Conservation (phyloP, 495 filamentous ascomycete genomes). For the Aspergillus funiculosus region DNA sequence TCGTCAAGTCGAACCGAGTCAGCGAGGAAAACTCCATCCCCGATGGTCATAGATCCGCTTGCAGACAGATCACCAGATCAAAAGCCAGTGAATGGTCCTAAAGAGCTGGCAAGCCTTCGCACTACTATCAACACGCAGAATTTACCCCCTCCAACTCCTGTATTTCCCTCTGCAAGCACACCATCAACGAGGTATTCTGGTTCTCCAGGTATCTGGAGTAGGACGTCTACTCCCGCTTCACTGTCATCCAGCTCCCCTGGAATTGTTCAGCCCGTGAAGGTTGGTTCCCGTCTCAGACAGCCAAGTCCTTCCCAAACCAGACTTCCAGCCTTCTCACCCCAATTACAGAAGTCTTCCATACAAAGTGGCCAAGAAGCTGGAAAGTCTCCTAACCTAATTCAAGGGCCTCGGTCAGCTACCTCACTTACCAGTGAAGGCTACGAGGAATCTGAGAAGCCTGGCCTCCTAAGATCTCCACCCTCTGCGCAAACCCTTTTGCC, state of each 20-base stretch:
- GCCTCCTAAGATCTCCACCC: conserved; percentile 25
- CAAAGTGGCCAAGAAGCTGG: conserved; percentile 54
- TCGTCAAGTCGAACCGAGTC: conserved; percentile 7
- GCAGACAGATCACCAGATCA: conserved; percentile 14
- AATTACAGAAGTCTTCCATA: conserved; percentile 47
- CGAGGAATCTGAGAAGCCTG: conserved; percentile 12
- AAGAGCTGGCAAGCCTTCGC: conserved; percentile 42
- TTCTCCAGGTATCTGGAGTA: conserved; percentile 82
- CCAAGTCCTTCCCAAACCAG: conserved; percentile 59
- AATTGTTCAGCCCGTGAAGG: conserved; percentile 56
- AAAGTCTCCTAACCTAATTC: conserved; percentile 30
- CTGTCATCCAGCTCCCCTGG: conserved; percentile 93
- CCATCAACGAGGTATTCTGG: conserved; percentile 93
- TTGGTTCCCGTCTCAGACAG: conserved; percentile 53
- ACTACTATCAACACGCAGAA: conserved; percentile 50
- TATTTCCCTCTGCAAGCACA: conserved; percentile 65
- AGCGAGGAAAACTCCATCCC: conserved; percentile 3
- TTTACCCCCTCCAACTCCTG: conserved; percentile 59
- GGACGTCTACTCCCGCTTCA: conserved; percentile 92
- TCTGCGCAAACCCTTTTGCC: conserved; percentile 57
- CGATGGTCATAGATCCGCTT: conserved; percentile 13
- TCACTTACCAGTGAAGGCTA: conserved; percentile 11
- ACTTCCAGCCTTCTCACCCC: conserved; percentile 54
- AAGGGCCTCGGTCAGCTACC: conserved; percentile 10
- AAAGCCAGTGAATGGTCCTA: conserved; percentile 28